phyloP scores from a whole-genome alignment of 768 basidiomycete genomes.

The Calocera cornea region DNA sequence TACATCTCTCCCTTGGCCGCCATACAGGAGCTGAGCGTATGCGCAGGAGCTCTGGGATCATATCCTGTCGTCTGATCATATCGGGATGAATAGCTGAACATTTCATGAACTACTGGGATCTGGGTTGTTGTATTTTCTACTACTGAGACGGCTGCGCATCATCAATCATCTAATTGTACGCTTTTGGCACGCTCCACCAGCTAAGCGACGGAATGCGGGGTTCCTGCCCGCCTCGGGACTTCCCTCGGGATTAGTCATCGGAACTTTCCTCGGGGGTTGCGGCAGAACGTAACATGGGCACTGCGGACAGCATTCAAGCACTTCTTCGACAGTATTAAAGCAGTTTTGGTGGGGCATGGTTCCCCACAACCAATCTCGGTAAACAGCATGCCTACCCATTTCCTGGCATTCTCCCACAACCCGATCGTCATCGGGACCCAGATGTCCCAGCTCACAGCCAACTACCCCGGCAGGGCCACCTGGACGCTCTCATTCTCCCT shows the following conservation, averaged over 20 bases:
- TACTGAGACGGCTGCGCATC: background rate
- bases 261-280: no score
- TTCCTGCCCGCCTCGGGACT: no score
- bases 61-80: slow-evolving; percentile 2
- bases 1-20: background rate
- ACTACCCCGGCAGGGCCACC: background rate
- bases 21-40: background rate
- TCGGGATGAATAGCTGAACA: background rate
- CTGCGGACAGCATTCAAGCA: no score
- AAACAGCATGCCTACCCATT: background rate
- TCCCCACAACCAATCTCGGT: background rate
- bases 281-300: no score
- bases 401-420: background rate
- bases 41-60: background rate
- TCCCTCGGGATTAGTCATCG: no score
- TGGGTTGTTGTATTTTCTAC: background rate
- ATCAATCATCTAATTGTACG: background rate
- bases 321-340: background rate
- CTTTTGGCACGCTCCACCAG: background rate
- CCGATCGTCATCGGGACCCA: background rate
- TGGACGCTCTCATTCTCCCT: background rate
- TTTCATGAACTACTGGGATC: background rate
- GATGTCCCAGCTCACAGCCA: background rate
- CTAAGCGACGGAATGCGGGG: background rate
- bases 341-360: background rate